These are phyloP conservation scores for Pontederia crassipes DNA, from an alignment of 176 grass and related monocot genomes.

Conservation along the genomic window DNA sequence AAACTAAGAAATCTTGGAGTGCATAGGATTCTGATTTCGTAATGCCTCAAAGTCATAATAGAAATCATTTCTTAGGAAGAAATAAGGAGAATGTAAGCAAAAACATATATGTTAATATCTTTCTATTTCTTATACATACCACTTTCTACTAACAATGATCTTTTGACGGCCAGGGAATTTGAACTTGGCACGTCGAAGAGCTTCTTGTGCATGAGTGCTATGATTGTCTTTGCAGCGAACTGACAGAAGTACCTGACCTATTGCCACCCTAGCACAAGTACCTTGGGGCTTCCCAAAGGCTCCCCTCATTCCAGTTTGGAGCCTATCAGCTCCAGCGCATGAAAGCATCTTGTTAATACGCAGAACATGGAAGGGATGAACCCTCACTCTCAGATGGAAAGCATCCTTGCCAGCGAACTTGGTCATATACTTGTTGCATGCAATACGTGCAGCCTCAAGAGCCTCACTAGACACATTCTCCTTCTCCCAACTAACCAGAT, in stretches of 20 bases:
- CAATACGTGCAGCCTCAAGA: slow-evolving; percentile 39
- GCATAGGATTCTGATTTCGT: too few relatives aligned
- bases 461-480: slow-evolving; percentile 44
- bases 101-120: background rate
- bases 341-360: slow-evolving; percentile 62
- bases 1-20: background rate
- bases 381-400: slow-evolving; percentile 40
- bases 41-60: background rate
- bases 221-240: slow-evolving; percentile 33
- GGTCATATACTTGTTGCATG: slow-evolving; percentile 53
- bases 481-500: slow-evolving; percentile 47
- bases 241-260: slow-evolving; percentile 46
- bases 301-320: slow-evolving; percentile 39
- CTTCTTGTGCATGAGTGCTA: slow-evolving; percentile 18
- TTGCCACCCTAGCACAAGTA: slow-evolving; percentile 26
- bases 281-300: slow-evolving; percentile 41
- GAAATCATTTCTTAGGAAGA: background rate
- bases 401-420: slow-evolving; percentile 35
- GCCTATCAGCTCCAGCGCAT: slow-evolving; percentile 42
- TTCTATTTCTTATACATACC: slow-evolving; percentile 6
- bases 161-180: slow-evolving; percentile 32
- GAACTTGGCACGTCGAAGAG: slow-evolving; percentile 41
- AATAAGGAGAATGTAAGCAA: background rate
- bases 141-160: slow-evolving; percentile 33
- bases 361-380: slow-evolving; percentile 40